Evolutionary conservation across 164 flowering plant genomes (phyloP).

Genomic region (Warburgia ugandensis): DNA sequence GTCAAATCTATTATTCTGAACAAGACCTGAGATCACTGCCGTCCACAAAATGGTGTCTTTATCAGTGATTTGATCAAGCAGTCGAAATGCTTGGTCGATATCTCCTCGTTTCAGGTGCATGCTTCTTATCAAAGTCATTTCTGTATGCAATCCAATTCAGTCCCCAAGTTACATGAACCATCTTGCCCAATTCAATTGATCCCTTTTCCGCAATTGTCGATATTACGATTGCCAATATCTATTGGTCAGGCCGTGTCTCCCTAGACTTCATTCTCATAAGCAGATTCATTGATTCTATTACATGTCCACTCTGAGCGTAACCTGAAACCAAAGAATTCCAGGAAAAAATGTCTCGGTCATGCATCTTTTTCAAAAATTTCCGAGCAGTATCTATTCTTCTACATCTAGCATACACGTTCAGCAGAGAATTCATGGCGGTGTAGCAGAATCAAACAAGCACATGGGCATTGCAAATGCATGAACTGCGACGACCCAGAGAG

Average conservation of each 20-base stretch:
- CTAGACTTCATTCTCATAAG: slow-evolving; percentile 42
- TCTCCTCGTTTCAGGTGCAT: slow-evolving; percentile 56
- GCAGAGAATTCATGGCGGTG: slow-evolving; percentile 42
- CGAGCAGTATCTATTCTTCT: slow-evolving; percentile 42
- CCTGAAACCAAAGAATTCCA: slow-evolving; percentile 75
- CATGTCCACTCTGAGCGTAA: slow-evolving; percentile 38
- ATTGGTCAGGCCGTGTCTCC: slow-evolving; percentile 43
- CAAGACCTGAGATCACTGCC: slow-evolving; percentile 70
- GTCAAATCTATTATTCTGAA: slow-evolving; percentile 50
- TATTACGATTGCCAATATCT: slow-evolving; percentile 42
- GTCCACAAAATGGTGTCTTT: slow-evolving; percentile 69
- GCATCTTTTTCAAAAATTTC: slow-evolving; percentile 47
- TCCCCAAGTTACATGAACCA: slow-evolving; percentile 52
- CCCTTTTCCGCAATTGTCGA: slow-evolving; percentile 30
- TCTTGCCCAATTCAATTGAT: slow-evolving; percentile 33
- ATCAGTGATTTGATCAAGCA: slow-evolving; percentile 31
- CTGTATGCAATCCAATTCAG: slow-evolving; percentile 36
- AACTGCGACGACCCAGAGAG: slow-evolving; percentile 39
- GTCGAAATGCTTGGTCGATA: slow-evolving; percentile 27
- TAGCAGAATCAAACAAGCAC: slow-evolving; percentile 31
- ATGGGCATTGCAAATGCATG: slow-evolving; percentile 35
- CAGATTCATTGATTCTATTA: slow-evolving; percentile 31
- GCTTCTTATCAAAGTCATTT: slow-evolving; percentile 45
- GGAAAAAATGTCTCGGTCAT: slow-evolving; percentile 45
- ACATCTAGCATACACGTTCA: slow-evolving; percentile 55